A percentile compares a stretch with the other conserved stretches of the same genome.
Evolutionary conservation across 1,284 basidiomycete species (phyloP).

Genomic region (Apiotrichum mycotoxinovorans): DNA sequence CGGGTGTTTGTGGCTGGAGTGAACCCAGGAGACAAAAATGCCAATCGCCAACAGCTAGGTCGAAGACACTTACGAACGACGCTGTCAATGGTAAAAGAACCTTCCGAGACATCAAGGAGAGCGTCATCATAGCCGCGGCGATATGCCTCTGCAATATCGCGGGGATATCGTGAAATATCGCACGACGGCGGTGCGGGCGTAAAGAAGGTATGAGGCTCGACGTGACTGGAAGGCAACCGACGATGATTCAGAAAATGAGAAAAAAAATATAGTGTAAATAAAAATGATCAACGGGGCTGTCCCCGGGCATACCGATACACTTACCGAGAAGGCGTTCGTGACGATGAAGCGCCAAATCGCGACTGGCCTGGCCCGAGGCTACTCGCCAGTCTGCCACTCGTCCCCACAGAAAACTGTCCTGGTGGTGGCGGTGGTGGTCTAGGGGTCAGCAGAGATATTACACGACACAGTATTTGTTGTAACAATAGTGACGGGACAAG

Average conservation of each 20-base stretch:
- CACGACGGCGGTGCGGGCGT: constrained; percentile 5
- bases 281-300: neutral
- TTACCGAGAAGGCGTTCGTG: neutral
- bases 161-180: constrained; percentile 1
- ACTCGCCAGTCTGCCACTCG: neutral
- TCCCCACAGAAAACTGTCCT: neutral
- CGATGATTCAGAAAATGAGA: neutral
- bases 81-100: constrained; percentile 10
- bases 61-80: constrained; percentile 8
- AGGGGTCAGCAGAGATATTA: neutral
- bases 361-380: neutral
- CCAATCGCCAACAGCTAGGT: too few species aligned
- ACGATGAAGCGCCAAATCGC: neutral
- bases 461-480: too few species aligned
- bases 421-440: neutral
- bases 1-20: too few species aligned
- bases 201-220: constrained; percentile 4
- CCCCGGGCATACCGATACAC: neutral
- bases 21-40: too few species aligned
- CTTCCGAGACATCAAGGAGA: constrained; percentile 7
- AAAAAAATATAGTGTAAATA: neutral
- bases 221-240: neutral
- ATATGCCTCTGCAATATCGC: constrained; percentile 4
- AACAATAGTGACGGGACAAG: neutral
- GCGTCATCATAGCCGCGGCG: constrained; percentile 12